Evolutionary conservation across 345 rosid genomes (phyloP).

Genomic region (Acer campestre): DNA sequence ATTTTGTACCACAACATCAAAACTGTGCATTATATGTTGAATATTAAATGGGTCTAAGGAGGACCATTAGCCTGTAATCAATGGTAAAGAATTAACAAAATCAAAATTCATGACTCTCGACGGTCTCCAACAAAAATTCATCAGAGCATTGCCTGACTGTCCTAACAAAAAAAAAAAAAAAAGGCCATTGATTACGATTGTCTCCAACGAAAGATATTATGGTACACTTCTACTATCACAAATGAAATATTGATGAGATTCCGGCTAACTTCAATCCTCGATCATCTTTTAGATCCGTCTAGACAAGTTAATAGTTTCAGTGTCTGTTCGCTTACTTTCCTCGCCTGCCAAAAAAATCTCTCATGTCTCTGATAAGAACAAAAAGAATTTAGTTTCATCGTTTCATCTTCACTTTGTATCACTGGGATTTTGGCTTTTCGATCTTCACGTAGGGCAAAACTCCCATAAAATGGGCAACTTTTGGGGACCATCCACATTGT

Average conservation of each 20-base stretch:
- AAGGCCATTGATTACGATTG: background rate
- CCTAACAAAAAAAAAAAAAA: background rate
- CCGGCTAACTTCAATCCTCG: background rate
- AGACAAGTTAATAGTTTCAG: constrained; percentile 11
- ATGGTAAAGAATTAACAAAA: background rate
- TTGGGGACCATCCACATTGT: constrained; percentile 78
- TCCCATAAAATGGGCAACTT: constrained; percentile 37
- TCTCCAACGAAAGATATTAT: constrained; percentile 11
- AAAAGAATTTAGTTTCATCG: background rate
- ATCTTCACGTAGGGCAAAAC: constrained; percentile 82
- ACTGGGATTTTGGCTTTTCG: constrained; percentile 68
- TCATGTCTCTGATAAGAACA: background rate
- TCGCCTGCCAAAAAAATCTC: constrained; percentile 10
- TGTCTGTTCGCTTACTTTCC: background rate
- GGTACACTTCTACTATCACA: constrained; percentile 23
- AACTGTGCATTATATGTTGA: background rate
- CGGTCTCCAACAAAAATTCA: background rate
- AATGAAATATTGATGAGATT: constrained; percentile 1
- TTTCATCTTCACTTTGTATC: constrained; percentile 17
- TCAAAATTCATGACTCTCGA: constrained; percentile 9
- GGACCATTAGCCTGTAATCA: background rate
- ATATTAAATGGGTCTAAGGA: background rate
- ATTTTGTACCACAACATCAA: background rate
- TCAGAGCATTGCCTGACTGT: background rate
- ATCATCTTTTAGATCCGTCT: constrained; percentile 18